phyloP scores from a whole-genome alignment of 768 basidiomycete species.

The Tricholoma furcatifolium region DNA sequence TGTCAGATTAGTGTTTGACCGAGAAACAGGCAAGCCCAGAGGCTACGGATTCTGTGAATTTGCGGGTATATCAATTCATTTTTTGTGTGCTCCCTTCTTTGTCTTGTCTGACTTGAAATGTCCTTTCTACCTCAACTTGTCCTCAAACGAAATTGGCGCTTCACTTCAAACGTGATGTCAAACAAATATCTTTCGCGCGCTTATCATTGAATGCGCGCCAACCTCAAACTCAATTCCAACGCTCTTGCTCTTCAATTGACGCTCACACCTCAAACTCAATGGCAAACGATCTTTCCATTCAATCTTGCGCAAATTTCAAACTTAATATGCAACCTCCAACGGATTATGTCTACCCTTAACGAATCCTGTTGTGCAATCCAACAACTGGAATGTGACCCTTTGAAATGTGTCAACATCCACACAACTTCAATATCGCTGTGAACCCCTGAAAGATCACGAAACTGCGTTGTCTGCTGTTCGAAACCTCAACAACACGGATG shows the following conservation, averaged over 20 bases:
- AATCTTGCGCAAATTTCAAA: not conserved
- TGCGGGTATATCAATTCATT: conserved; percentile 62
- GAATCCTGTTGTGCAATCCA: no score
- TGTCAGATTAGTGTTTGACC: conserved; percentile 78
- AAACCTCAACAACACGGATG: conserved; percentile 90
- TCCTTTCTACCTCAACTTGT: conserved; percentile 13
- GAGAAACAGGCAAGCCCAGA: conserved; percentile 92
- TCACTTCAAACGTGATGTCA: conserved; percentile 3
- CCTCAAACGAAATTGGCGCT: conserved; percentile 2
- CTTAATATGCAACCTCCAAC: not conserved
- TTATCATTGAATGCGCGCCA: not conserved
- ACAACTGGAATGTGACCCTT: no score
- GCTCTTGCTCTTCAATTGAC: not conserved
- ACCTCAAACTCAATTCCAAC: conserved; percentile 3
- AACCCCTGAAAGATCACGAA: conserved; percentile 71
- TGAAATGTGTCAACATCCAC: not conserved
- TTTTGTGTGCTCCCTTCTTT: conserved; percentile 21
- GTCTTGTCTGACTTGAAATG: conserved; percentile 36
- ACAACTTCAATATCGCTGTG: conserved; percentile 13
- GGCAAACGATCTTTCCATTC: not conserved
- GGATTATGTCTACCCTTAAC: not conserved
- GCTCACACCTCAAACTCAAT: not conserved
- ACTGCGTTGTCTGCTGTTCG: conserved; percentile 94
- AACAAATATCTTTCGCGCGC: not conserved
- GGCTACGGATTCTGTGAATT: conserved; percentile 96